A percentile compares a stretch with the other conserved stretches of the same genome.
Evolutionary conservation across 108 stramenopile species (phyloP).

Genomic region (Cyclotella baltica): DNA sequence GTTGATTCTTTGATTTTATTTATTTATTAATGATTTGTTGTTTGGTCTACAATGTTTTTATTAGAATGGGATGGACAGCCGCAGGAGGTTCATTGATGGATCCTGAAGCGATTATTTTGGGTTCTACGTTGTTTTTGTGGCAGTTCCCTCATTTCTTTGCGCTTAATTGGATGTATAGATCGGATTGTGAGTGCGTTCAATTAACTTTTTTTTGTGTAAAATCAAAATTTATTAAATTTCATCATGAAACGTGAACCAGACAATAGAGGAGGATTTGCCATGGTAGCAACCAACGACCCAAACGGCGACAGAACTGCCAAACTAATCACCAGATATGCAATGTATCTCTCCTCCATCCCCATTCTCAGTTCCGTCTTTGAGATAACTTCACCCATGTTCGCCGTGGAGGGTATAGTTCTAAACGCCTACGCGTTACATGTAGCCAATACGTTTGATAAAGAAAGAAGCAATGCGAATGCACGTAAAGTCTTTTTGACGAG

Average conservation of each 20-base stretch:
- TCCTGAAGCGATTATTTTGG: conserved; percentile 84
- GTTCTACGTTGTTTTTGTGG: conserved; percentile 93
- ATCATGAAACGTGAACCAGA: neutral
- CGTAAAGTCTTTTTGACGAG: conserved; percentile 94
- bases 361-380: conserved; percentile 78
- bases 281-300: conserved; percentile 84
- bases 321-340: conserved; percentile 85
- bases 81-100: conserved; percentile 84
- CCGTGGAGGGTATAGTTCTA: conserved; percentile 84
- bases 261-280: conserved; percentile 77
- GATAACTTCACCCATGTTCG: conserved; percentile 96
- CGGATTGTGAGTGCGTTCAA: conserved; percentile 64
- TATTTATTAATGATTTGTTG: neutral
- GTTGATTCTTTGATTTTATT: neutral
- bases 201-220: neutral
- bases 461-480: conserved; percentile 94
- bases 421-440: conserved; percentile 87
- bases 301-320: conserved; percentile 85
- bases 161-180: conserved; percentile 93
- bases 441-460: conserved; percentile 81
- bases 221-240: neutral
- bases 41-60: neutral
- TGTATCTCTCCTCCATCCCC: conserved; percentile 89
- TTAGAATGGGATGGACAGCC: conserved; percentile 96
- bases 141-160: conserved; percentile 99